Evolutionary conservation across 345 rosid genomes (phyloP), one percentile per base, ranked within the genome.

Genomic region (Hevea brasiliensis): DNA sequence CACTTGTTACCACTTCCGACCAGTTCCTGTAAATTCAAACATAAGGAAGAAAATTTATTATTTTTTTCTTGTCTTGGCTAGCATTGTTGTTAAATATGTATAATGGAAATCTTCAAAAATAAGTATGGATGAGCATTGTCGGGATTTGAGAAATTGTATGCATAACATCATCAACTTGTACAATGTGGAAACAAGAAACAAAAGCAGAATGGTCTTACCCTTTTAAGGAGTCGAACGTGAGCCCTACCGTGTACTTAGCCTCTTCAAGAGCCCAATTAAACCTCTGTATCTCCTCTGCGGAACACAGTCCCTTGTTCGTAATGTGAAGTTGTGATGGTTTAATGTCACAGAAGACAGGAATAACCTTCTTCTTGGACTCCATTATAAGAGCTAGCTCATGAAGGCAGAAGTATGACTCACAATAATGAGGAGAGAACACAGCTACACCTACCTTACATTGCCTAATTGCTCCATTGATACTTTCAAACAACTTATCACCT

Each of bases 251-350:
- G 59, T 83, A 55, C 82, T 85, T 88, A 2, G 91, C 91, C 80
- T 91, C 91, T 66, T 89, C 91, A 20, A 91, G 76, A 37, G 97
- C 97, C 87, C 75, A 45, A 57, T 53, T 68, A 75, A 91, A 91
- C 76, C 87, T 78, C 63, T 47, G 67, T 15, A 91, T 29, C 32
- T 87, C 90, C 71, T 79, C 81, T 5, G 15, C 62, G 0, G 90
- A 61, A 41, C 82, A 82, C 13, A 58, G 57, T 55, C 76, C 84
- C 12, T 79, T 53, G 18, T 82, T 73, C 67, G 59, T 24, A 41
- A 85, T 80, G 29, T 73, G 82, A 41, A 91, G 92, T 69, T 91
- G 77, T 4, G 94, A 91, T 1, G 97, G 97, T 61, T 91, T 91
- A 27, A 91, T 65, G 71, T 88, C 94, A 24, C 86, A 91, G 27